These are phyloP conservation scores for Ophiostoma angusticollis DNA, from an alignment of 2,329 filamentous ascomycete genomes.

Conservation along the genomic window DNA sequence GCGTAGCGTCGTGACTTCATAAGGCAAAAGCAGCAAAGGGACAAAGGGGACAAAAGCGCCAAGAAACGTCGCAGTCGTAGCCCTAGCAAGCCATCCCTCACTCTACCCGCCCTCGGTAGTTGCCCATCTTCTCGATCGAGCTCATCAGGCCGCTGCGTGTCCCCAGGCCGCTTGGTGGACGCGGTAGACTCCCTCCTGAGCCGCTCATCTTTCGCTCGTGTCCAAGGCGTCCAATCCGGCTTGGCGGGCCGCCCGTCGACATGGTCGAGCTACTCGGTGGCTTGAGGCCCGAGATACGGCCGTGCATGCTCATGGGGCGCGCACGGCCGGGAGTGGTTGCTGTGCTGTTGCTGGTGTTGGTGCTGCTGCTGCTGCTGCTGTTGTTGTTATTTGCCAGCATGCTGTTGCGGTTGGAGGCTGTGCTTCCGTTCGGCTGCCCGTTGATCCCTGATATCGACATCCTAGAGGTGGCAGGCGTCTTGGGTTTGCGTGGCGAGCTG, in stretches of 20 bases:
- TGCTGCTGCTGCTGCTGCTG: neutral
- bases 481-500: conserved; percentile 4
- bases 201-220: conserved; percentile 34
- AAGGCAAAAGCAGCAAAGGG: neutral
- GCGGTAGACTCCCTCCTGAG: conserved; percentile 27
- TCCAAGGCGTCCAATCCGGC: conserved; percentile 31
- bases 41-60: neutral
- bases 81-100: neutral
- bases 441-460: conserved; percentile 14
- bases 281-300: conserved; percentile 38
- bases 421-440: conserved; percentile 10
- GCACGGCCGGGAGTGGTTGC: conserved; percentile 15
- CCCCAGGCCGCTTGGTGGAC: conserved; percentile 35
- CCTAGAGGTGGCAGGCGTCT: conserved; percentile 7
- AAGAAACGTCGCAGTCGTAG: neutral
- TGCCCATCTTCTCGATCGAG: conserved; percentile 81
- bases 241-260: conserved; percentile 26
- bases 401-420: conserved; percentile 9
- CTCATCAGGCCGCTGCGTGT: conserved; percentile 63
- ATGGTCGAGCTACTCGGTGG: conserved; percentile 37
- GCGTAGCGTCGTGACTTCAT: conserved; percentile 11
- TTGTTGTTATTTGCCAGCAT: conserved; percentile 13
- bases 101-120: conserved; percentile 33
- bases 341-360: conserved; percentile 11
- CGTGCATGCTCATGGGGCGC: conserved; percentile 14